phyloP scores from a whole-genome alignment of 176 grass and related monocot species.

The Cenchrus fungigraminus region DNA sequence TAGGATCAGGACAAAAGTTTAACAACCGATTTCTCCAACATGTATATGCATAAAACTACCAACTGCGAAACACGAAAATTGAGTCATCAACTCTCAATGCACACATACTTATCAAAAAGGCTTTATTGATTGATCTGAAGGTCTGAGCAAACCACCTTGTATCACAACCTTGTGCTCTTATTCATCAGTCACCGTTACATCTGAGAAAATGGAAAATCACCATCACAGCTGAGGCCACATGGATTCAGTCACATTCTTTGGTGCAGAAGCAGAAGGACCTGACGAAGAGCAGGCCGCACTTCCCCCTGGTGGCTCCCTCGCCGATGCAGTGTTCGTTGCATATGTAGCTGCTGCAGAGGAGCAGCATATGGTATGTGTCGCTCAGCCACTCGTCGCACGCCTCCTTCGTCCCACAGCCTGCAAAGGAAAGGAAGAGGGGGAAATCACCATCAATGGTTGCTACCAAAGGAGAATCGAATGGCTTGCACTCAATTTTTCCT shows the following conservation, averaged over 20 bases:
- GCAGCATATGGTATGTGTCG: slow-evolving; percentile 7
- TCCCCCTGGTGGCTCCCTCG: slow-evolving; percentile 1
- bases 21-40: too few species aligned
- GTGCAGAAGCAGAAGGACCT: slow-evolving; percentile 32
- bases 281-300: slow-evolving; percentile 15
- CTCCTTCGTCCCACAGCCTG: not conserved
- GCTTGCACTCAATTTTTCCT: not conserved
- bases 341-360: slow-evolving; percentile 16
- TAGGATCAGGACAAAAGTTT: too few species aligned
- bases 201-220: not conserved
- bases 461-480: not conserved
- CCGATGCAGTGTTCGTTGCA: not conserved
- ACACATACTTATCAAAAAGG: not conserved
- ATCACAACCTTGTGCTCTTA: not conserved
- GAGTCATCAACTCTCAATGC: too few species aligned
- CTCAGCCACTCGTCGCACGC: slow-evolving; percentile 9
- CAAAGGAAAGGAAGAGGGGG: not conserved
- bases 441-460: not conserved
- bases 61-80: too few species aligned
- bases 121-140: not conserved
- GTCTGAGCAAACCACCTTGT: not conserved
- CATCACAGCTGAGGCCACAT: not conserved
- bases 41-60: too few species aligned
- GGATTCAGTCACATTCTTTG: slow-evolving; percentile 34
- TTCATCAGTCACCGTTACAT: not conserved